phyloP scores from a whole-genome alignment of 2,329 filamentous ascomycete genomes.

The Claviceps quebecensis region DNA sequence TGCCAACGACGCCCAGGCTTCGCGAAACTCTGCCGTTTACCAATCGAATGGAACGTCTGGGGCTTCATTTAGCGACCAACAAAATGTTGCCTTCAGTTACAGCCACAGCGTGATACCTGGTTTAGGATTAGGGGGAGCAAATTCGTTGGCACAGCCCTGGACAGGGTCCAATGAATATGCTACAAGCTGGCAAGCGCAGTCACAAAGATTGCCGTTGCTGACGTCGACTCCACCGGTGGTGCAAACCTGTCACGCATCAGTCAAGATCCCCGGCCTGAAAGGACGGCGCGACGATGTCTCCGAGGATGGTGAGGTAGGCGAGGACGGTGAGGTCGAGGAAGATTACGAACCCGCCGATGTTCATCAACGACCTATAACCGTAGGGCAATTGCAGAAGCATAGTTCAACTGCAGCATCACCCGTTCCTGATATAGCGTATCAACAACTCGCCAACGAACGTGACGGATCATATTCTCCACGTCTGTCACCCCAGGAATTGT shows the following conservation, averaged over 20 bases:
- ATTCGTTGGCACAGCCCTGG: slow-evolving; percentile 8
- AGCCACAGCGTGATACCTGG: slow-evolving; percentile 19
- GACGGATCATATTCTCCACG: slow-evolving; percentile 40
- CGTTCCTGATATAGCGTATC: not conserved
- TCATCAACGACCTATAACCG: not conserved
- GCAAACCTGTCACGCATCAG: not conserved
- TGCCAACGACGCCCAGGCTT: slow-evolving; percentile 8
- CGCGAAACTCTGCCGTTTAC: slow-evolving; percentile 6
- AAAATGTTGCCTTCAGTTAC: slow-evolving; percentile 13
- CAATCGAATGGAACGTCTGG: not conserved
- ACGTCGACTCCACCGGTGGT: not conserved
- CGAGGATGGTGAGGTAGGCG: slow-evolving; percentile 69
- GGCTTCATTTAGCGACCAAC: slow-evolving; percentile 3
- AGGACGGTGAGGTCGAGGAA: slow-evolving; percentile 45
- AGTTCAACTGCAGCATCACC: not conserved
- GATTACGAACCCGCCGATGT: slow-evolving; percentile 31
- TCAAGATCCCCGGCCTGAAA: slow-evolving; percentile 4
- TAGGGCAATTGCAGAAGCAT: not conserved
- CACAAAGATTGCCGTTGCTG: not conserved
- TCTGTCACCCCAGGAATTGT: slow-evolving; percentile 34
- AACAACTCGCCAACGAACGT: slow-evolving; percentile 21
- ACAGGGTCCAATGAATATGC: slow-evolving; percentile 5
- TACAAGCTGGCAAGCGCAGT: not conserved
- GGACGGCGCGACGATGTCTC: slow-evolving; percentile 9
- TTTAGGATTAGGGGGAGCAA: slow-evolving; percentile 16